These are phyloP conservation scores for Geum urbanum DNA, from an alignment of 306 rosid species.

Conservation along the genomic window DNA sequence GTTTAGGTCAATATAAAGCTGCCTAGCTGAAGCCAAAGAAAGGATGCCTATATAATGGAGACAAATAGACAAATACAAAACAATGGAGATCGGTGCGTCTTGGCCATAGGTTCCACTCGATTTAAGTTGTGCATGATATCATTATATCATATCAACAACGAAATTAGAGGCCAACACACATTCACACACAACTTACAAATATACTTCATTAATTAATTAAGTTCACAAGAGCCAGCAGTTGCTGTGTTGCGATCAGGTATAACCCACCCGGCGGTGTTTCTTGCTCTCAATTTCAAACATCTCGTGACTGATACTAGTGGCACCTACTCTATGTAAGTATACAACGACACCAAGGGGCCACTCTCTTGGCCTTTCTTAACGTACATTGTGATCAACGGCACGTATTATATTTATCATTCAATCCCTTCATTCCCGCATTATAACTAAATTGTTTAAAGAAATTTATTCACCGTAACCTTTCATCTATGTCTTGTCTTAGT, in stretches of 20 bases:
- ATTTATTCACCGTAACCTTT: too few species aligned
- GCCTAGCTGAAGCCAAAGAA: background rate
- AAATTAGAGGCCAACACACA: background rate
- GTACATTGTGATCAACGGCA: background rate
- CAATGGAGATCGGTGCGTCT: background rate
- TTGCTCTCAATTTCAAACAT: background rate
- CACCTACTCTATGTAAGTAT: background rate
- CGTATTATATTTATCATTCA: background rate
- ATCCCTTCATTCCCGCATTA: background rate
- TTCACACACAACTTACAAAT: too few species aligned
- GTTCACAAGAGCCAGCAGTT: background rate
- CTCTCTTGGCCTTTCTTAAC: background rate
- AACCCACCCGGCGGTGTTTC: background rate
- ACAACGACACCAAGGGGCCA: background rate
- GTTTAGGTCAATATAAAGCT: background rate
- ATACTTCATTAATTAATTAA: background rate
- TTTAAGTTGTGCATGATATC: background rate
- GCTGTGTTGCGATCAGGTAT: slow-evolving; percentile 7
- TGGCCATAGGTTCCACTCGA: slow-evolving; percentile 3
- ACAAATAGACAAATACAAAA: background rate
- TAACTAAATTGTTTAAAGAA: too few species aligned
- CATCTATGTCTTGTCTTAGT: too few species aligned
- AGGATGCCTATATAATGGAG: background rate
- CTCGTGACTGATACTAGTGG: background rate
- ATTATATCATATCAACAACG: background rate